Evolutionary conservation across 305 asterid species (phyloP), one percentile per base, ranked within the genome.

Genomic region (Rubia peregrina): DNA sequence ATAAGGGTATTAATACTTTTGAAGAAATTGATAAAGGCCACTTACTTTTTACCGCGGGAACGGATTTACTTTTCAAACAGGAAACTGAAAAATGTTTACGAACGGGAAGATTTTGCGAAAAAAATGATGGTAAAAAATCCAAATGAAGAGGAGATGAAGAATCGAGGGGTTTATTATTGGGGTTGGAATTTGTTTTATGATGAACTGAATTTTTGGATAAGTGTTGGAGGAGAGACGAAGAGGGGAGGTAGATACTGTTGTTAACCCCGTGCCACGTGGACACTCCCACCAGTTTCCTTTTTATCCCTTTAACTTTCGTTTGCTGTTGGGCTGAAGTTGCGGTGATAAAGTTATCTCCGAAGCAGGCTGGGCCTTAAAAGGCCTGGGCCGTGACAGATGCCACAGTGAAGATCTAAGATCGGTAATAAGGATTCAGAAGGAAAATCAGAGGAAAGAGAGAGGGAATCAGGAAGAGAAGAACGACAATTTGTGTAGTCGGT

Each of bases 131-230:
- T 21, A 3, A 38, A 38, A 6, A 8, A 7, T 17, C 0, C 0
- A 63, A 40, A 0, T 0, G 3, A n/a, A 2, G 49, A 6, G 16
- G 49, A 4, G 2, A 2, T 38, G 26, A 63, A 33, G 46, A n/a
- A 9, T 38, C 51, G 1, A 40, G 68, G 68, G 59, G 49, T 63
- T 63, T 38, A 17, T 40, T 38, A 19, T 22, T 9, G 59, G 22
- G 59, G 21, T 40, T 40, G 68, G 44, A 63, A 63, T 6, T 63
- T 61, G 36, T 61, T 30, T 12, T 12, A 21, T 2, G 38, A 3
- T 63, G 44, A 42, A 36, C 68, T 63, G 44, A 60, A 38, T 14
- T 63, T 38, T 11, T 36, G 68, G 68, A 63, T 63, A 63, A 63
- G 68, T 49, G 30, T 7, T 63, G 68, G 68, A 38, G 49, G 49